These are phyloP conservation scores for Saitozyma sp. DNA, from an alignment of 768 basidiomycete genomes.

Conservation along the genomic window DNA sequence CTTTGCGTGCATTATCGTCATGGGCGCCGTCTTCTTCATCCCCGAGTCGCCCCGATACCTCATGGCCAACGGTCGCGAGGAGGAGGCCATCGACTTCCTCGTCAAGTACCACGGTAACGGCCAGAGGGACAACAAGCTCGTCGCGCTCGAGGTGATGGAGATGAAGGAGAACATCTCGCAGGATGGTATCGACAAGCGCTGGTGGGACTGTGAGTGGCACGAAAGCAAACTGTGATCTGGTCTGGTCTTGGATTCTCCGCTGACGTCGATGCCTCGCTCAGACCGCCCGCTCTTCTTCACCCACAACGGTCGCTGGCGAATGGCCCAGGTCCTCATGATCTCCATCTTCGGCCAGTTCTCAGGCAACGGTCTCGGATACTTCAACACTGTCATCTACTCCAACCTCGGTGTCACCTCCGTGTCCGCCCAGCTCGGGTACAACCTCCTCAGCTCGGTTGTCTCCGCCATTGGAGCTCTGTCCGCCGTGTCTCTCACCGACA, in stretches of 20 bases:
- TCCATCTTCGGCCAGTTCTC: conserved; percentile 1
- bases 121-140: conserved; percentile 48
- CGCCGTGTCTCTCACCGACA: not conserved
- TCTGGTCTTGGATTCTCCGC: not conserved
- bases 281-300: not conserved
- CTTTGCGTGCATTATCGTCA: not conserved
- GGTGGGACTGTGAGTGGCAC: not conserved
- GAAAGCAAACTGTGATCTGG: conserved; percentile 1
- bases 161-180: not conserved
- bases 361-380: not conserved
- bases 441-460: not conserved
- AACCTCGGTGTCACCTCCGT: not conserved
- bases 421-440: not conserved
- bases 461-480: not conserved
- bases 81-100: conserved; percentile 48
- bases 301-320: not conserved
- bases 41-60: conserved; percentile 32
- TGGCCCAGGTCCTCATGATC: conserved; percentile 1
- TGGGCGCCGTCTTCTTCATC: conserved; percentile 14
- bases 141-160: conserved; percentile 52
- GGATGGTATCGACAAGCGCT: conserved; percentile 3
- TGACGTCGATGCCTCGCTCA: not conserved
- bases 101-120: conserved; percentile 53
- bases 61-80: conserved; percentile 42
- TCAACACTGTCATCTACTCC: not conserved